These are phyloP conservation scores for Tetraselmis chui DNA, from an alignment of 139 green algal species.

Conservation along the genomic window DNA sequence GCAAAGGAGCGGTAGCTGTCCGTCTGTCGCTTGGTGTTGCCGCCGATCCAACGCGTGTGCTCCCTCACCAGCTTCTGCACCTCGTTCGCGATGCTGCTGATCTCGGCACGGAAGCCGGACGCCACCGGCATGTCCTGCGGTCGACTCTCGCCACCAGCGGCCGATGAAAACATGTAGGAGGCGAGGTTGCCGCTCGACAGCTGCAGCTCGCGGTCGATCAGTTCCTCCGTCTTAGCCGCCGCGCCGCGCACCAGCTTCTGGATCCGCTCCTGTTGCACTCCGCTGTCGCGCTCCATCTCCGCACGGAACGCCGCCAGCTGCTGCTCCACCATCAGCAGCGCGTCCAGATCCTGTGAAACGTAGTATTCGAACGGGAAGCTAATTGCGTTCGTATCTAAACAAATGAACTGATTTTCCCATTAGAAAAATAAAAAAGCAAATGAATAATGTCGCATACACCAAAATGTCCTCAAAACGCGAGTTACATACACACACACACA, in stretches of 20 bases:
- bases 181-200: constrained; percentile 62
- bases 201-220: constrained; percentile 63
- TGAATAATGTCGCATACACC: not conserved
- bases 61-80: constrained; percentile 41
- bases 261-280: constrained; percentile 47
- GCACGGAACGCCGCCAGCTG: constrained; percentile 64
- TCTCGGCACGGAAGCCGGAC: constrained; percentile 11
- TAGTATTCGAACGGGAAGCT: no score
- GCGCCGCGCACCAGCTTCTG: constrained; percentile 34
- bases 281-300: constrained; percentile 72
- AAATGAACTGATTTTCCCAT: no score
- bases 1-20: constrained; percentile 42
- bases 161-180: constrained; percentile 56
- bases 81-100: constrained; percentile 11
- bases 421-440: no score
- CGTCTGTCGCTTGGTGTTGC: constrained; percentile 66
- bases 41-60: constrained; percentile 64
- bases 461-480: constrained; percentile 17
- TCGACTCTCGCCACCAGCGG: not conserved
- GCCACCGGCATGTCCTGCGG: constrained; percentile 15
- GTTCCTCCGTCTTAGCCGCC: constrained; percentile 24
- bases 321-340: constrained; percentile 41
- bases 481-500: not conserved
- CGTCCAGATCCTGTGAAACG: constrained; percentile 43
- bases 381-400: no score